A percentile compares a stretch with the other conserved stretches of the same genome.
Conservation (phyloP, 306 rosid genomes). For the Elaeagnus macrophylla region DNA sequence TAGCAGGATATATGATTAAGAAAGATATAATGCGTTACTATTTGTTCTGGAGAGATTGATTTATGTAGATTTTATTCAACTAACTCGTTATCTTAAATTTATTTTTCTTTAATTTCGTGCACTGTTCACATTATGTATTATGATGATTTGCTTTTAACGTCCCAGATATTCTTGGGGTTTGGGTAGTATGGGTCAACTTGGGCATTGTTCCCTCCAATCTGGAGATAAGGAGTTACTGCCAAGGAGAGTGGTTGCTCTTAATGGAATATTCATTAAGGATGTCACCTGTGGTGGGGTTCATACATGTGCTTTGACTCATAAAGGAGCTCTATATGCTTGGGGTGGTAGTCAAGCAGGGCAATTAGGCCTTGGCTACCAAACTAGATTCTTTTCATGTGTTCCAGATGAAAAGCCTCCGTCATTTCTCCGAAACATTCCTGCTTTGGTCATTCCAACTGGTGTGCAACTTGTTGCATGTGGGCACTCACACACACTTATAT, state of each 20-base stretch:
- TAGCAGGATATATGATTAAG: neutral
- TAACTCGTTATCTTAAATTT: neutral
- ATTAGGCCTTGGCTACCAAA: slow-evolving; percentile 82
- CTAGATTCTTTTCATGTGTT: slow-evolving; percentile 65
- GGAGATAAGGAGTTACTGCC: slow-evolving; percentile 83
- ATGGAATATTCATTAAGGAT: slow-evolving; percentile 47
- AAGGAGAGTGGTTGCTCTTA: slow-evolving; percentile 81
- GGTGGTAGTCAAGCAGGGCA: slow-evolving; percentile 94
- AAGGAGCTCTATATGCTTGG: slow-evolving; percentile 88
- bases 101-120: neutral
- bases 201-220: slow-evolving; percentile 82
- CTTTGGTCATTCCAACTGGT: slow-evolving; percentile 63
- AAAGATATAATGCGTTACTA: no score
- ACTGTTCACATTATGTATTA: slow-evolving; percentile 5
- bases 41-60: no score
- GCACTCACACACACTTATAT: slow-evolving; percentile 76
- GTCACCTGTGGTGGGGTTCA: slow-evolving; percentile 88
- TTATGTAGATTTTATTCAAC: no score
- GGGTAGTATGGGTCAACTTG: slow-evolving; percentile 95
- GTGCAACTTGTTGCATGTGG: slow-evolving; percentile 86
- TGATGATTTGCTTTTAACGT: slow-evolving; percentile 20
- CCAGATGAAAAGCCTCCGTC: slow-evolving; percentile 40
- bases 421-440: slow-evolving; percentile 70
- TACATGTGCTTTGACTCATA: slow-evolving; percentile 69
- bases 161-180: slow-evolving; percentile 90